These are phyloP conservation scores for Citrullus colocynthis DNA, from an alignment of 306 rosid species.

Conservation along the genomic window DNA sequence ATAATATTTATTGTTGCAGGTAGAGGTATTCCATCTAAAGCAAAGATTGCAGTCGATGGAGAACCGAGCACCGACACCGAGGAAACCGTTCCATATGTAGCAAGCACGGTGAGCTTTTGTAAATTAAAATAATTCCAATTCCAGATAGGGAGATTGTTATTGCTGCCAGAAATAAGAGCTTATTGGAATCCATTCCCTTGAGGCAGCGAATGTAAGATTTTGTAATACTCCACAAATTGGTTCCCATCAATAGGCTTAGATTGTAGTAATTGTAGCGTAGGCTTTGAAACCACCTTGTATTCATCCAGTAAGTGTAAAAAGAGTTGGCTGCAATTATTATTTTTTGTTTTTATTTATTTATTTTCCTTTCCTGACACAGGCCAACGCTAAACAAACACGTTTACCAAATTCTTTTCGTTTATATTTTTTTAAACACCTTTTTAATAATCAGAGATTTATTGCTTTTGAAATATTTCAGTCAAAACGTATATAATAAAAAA, in stretches of 20 bases:
- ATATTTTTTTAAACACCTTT: too few species aligned
- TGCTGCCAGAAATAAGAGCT: not conserved
- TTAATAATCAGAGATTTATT: too few species aligned
- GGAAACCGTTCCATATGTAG: conserved; percentile 74
- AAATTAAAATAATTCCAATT: not conserved
- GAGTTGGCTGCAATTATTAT: not conserved
- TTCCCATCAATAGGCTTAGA: not conserved
- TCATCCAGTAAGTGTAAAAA: not conserved
- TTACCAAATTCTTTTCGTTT: too few species aligned
- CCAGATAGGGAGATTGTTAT: not conserved
- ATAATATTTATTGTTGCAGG: conserved; percentile 23
- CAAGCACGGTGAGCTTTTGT: not conserved
- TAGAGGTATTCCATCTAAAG: conserved; percentile 88
- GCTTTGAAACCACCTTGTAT: not conserved
- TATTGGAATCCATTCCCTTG: not conserved
- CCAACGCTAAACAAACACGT: not conserved
- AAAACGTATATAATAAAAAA: too few species aligned
- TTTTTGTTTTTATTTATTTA: too few species aligned
- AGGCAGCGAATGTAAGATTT: not conserved
- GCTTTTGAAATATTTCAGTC: too few species aligned
- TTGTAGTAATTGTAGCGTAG: not conserved
- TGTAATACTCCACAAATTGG: not conserved
- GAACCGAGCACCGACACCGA: conserved; percentile 75
- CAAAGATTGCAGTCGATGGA: conserved; percentile 92
- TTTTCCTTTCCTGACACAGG: not conserved